Evolutionary conservation across 208 protist genomes (phyloP).

Genomic region (Wallacemonas sp.): DNA sequence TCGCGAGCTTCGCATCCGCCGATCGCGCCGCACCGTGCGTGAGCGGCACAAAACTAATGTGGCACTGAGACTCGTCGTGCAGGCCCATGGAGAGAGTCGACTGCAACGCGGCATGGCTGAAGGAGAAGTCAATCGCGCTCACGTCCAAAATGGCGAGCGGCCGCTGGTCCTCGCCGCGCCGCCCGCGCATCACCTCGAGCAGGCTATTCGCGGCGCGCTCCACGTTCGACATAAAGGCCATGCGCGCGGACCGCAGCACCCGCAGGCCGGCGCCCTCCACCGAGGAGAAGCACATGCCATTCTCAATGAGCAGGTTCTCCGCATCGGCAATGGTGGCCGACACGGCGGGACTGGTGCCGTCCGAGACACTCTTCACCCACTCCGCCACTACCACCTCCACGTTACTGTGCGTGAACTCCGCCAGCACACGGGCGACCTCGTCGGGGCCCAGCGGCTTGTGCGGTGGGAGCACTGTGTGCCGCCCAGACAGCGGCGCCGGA

Average conservation of each 20-base stretch:
- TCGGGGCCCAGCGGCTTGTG: conserved; percentile 3
- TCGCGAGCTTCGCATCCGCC: conserved; percentile 37
- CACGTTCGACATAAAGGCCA: conserved; percentile 61
- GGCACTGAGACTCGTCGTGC: conserved; percentile 45
- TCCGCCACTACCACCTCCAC: conserved; percentile 50
- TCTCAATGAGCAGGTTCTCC: conserved; percentile 57
- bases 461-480: neutral
- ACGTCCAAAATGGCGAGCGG: conserved; percentile 64
- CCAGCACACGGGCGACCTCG: conserved; percentile 21
- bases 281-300: conserved; percentile 61
- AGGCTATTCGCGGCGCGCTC: conserved; percentile 36
- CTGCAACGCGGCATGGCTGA: conserved; percentile 62
- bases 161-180: conserved; percentile 33
- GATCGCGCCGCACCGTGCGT: conserved; percentile 37
- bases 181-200: conserved; percentile 21
- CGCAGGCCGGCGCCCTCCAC: conserved; percentile 52
- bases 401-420: conserved; percentile 30
- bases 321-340: neutral
- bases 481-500: neutral
- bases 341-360: neutral
- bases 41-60: conserved; percentile 64
- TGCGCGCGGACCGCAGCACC: conserved; percentile 60
- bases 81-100: conserved; percentile 56
- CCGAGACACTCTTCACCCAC: conserved; percentile 22
- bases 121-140: conserved; percentile 69